phyloP scores from a whole-genome alignment of 2,329 filamentous ascomycete genomes.

The Diaporthe australafricana region DNA sequence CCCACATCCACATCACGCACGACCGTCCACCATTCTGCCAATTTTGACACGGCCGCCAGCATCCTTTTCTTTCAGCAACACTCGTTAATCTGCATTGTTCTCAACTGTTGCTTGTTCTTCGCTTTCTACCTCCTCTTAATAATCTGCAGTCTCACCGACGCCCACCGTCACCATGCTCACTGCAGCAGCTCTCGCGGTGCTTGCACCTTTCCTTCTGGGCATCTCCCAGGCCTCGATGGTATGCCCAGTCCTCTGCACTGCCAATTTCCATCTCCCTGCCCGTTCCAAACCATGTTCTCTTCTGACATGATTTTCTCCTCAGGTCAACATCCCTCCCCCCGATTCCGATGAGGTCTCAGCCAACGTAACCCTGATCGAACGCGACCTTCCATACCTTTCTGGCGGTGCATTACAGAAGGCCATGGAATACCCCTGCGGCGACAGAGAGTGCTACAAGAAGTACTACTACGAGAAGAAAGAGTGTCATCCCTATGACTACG shows the following conservation, averaged over 20 bases:
- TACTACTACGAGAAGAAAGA: conserved; percentile 26
- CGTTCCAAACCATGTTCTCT: background rate
- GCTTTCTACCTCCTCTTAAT: background rate
- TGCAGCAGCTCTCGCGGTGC: conserved; percentile 13
- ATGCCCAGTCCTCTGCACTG: background rate
- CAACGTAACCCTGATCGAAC: background rate
- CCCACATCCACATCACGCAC: no score
- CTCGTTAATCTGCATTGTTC: background rate
- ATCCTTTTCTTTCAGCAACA: background rate
- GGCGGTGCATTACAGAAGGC: background rate
- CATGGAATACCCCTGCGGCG: conserved; percentile 20
- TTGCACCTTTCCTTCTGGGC: conserved; percentile 28
- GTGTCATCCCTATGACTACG: conserved; percentile 31
- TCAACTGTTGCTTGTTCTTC: background rate
- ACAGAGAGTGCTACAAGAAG: conserved; percentile 22
- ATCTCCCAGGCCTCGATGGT: conserved; percentile 21
- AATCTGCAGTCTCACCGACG: background rate
- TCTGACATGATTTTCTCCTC: background rate
- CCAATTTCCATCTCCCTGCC: background rate
- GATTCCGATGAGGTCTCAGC: background rate
- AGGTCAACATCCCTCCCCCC: background rate
- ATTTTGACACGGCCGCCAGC: background rate
- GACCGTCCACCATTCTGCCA: no score
- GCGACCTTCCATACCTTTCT: background rate
- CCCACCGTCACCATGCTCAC: conserved; percentile 25